Conservation (phyloP, 208 protist genomes). For the Leishmania tropica region DNA sequence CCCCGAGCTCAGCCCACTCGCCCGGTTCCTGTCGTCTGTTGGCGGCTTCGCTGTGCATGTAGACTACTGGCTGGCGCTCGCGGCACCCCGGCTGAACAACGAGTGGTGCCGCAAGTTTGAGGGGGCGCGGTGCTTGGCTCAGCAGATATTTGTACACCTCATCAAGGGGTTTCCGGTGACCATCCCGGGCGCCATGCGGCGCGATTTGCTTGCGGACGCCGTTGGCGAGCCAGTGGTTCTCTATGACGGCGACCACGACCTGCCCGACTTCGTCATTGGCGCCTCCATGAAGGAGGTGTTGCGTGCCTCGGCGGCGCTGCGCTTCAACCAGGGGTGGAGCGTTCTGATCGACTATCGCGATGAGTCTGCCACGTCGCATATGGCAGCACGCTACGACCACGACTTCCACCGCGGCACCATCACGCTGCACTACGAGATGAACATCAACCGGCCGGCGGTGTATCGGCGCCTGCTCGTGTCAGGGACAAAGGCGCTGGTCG, state of each 20-base stretch:
- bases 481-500: constrained; percentile 70
- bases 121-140: constrained; percentile 79
- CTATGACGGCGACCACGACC: constrained; percentile 49
- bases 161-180: constrained; percentile 75
- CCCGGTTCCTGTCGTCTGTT: constrained; percentile 70
- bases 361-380: constrained; percentile 44
- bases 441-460: constrained; percentile 62
- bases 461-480: constrained; percentile 73
- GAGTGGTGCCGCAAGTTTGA: constrained; percentile 86
- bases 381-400: constrained; percentile 67
- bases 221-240: constrained; percentile 37
- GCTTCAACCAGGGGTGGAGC: constrained; percentile 85
- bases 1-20: constrained; percentile 60
- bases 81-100: constrained; percentile 57
- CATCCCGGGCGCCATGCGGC: constrained; percentile 41
- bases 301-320: constrained; percentile 59
- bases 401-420: constrained; percentile 71
- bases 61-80: constrained; percentile 84
- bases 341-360: constrained; percentile 75
- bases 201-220: constrained; percentile 19
- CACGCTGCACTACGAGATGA: constrained; percentile 77
- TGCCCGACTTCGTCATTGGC: constrained; percentile 40
- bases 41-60: constrained; percentile 83
- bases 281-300: constrained; percentile 36
- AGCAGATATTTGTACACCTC: constrained; percentile 90